Evolutionary conservation across 1,284 basidiomycete species (phyloP).

Genomic region (Fomitiporia mediterranea): DNA sequence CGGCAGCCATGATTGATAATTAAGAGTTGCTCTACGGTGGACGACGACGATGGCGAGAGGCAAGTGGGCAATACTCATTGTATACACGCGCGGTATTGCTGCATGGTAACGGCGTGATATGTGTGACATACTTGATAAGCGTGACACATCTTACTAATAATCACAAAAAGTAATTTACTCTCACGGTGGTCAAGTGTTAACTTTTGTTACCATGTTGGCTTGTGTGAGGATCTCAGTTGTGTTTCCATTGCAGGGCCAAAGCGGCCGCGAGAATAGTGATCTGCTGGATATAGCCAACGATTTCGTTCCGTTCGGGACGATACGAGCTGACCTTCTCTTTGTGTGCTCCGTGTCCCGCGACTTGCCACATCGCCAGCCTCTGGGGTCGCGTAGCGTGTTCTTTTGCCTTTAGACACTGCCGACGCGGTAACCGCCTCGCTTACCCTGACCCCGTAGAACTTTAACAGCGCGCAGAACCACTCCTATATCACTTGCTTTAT

Average conservation of each 20-base stretch:
- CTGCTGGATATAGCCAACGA: conserved; percentile 8
- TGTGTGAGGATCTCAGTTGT: background rate
- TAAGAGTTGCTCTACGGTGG: background rate
- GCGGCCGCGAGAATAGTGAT: too few species aligned
- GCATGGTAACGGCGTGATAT: too few species aligned
- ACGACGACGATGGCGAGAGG: background rate
- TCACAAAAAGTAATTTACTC: background rate
- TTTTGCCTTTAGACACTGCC: conserved; percentile 17
- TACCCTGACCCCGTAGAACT: background rate
- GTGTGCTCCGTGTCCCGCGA: background rate
- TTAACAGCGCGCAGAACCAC: background rate
- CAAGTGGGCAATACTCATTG: too few species aligned
- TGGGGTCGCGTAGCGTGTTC: conserved; percentile 1
- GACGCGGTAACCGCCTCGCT: background rate
- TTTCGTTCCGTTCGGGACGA: background rate
- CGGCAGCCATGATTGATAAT: conserved; percentile 39
- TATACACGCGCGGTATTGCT: too few species aligned
- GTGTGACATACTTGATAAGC: background rate
- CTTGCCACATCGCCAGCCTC: background rate
- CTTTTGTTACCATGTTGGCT: background rate
- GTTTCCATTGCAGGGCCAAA: background rate
- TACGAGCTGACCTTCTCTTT: background rate
- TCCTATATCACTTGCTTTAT: conserved; percentile 7
- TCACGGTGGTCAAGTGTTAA: background rate
- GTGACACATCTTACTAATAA: background rate